These are phyloP conservation scores for Moniliophthora roreri DNA, from an alignment of 1,284 basidiomycete species.

Conservation along the genomic window DNA sequence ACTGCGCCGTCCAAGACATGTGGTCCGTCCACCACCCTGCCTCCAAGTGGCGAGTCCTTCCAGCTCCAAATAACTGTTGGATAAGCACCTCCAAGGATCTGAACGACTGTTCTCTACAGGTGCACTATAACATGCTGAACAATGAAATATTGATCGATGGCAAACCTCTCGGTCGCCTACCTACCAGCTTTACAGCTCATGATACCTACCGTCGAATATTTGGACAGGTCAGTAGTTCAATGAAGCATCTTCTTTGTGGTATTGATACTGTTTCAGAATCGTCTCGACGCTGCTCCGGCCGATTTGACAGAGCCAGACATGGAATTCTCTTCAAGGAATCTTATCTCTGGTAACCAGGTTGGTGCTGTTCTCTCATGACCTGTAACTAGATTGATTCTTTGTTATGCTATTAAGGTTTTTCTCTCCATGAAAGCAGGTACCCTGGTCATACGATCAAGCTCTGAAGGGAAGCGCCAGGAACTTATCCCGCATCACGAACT, in stretches of 20 bases:
- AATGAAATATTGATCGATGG: slow-evolving; percentile 44
- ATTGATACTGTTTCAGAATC: too few species aligned
- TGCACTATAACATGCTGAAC: slow-evolving; percentile 40
- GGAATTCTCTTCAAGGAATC: too few species aligned
- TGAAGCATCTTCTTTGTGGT: too few species aligned
- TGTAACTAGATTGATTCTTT: neutral
- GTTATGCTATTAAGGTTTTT: slow-evolving; percentile 22
- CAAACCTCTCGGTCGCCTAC: slow-evolving; percentile 36
- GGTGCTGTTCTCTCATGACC: neutral
- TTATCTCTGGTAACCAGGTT: too few species aligned
- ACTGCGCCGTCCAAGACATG: slow-evolving; percentile 31
- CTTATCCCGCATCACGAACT: slow-evolving; percentile 36
- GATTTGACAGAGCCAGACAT: too few species aligned
- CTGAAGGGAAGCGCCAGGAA: slow-evolving; percentile 22
- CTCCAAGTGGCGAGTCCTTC: slow-evolving; percentile 29
- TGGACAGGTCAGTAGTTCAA: slow-evolving; percentile 8
- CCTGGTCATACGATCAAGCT: slow-evolving; percentile 30
- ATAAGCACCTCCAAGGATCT: slow-evolving; percentile 15
- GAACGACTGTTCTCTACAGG: slow-evolving; percentile 14
- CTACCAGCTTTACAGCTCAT: slow-evolving; percentile 30
- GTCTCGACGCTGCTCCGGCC: too few species aligned
- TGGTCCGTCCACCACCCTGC: slow-evolving; percentile 36
- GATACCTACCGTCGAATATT: slow-evolving; percentile 31
- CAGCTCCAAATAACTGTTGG: slow-evolving; percentile 35
- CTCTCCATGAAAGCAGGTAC: slow-evolving; percentile 26